phyloP scores from a whole-genome alignment of 805 yeast species.

The Cyberlindnera americana region DNA sequence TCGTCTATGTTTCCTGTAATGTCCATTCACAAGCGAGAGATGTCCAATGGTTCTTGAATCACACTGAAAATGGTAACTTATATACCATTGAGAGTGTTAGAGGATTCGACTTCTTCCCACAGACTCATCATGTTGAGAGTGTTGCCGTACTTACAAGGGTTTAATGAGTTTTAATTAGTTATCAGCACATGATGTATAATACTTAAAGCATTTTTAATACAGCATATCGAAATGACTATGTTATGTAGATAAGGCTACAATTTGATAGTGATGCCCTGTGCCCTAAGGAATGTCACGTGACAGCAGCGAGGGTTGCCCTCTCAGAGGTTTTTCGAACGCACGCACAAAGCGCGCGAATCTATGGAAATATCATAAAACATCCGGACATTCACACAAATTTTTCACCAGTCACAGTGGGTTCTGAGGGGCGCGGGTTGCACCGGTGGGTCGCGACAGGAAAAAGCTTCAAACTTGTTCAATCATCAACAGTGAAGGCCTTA shows the following conservation, averaged over 20 bases:
- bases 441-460: slow-evolving; percentile 15
- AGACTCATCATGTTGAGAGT: slow-evolving; percentile 89
- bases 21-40: slow-evolving; percentile 98
- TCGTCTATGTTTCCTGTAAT: slow-evolving; percentile 95
- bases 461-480: slow-evolving; percentile 16
- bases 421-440: too few relatives aligned
- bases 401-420: slow-evolving; percentile 20
- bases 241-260: too few relatives aligned
- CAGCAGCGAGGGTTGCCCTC: too few relatives aligned
- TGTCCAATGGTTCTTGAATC: slow-evolving; percentile 71
- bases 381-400: slow-evolving; percentile 13
- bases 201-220: too few relatives aligned
- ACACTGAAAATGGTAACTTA: slow-evolving; percentile 55
- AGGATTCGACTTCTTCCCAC: slow-evolving; percentile 97
- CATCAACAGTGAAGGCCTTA: not conserved
- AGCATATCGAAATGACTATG: too few relatives aligned
- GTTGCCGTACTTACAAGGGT: slow-evolving; percentile 62
- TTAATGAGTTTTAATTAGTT: not conserved
- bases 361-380: slow-evolving; percentile 7
- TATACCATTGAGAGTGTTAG: slow-evolving; percentile 78
- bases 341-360: too few relatives aligned
- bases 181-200: too few relatives aligned
- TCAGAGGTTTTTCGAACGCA: too few relatives aligned
- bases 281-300: too few relatives aligned
- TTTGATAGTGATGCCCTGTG: too few relatives aligned